phyloP scores from a whole-genome alignment of 163 green algal species.

The Scenedesmus sp. region DNA sequence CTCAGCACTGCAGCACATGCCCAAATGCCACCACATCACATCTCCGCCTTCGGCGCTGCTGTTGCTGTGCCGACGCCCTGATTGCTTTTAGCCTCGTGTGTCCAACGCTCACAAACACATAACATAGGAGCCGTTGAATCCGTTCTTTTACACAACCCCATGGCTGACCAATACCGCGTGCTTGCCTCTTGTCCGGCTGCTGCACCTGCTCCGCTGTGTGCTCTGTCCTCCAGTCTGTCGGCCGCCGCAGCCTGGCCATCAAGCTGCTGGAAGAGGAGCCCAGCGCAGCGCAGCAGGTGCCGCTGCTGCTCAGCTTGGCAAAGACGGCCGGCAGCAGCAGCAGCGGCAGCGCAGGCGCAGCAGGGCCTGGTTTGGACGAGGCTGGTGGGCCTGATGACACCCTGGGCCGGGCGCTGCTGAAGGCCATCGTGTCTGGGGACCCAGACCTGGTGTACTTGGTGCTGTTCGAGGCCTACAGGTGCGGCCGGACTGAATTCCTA shows the following conservation, averaged over 20 bases:
- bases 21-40: too few relatives aligned
- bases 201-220: not conserved
- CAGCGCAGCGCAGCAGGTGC: conserved; percentile 66
- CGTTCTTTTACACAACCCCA: too few relatives aligned
- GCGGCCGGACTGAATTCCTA: too few relatives aligned
- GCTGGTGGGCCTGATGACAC: conserved; percentile 59
- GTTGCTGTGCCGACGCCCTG: too few relatives aligned
- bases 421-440: conserved; percentile 80
- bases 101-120: too few relatives aligned
- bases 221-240: conserved; percentile 55
- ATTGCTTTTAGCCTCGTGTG: too few relatives aligned
- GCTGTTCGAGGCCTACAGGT: conserved; percentile 71
- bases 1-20: not conserved
- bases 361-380: not conserved
- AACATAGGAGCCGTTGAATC: too few relatives aligned
- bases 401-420: conserved; percentile 67
- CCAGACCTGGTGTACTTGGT: conserved; percentile 80
- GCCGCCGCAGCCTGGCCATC: conserved; percentile 76
- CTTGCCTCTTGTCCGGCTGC: not conserved
- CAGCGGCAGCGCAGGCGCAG: not conserved
- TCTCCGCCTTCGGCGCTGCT: too few relatives aligned
- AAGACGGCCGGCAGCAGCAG: not conserved
- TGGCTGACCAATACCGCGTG: too few relatives aligned
- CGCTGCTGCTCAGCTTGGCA: conserved; percentile 70
- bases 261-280: conserved; percentile 86